A percentile compares a stretch with the other conserved stretches of the same genome.
Conservation (phyloP, 2,329 filamentous ascomycete species). For the Neophaeococcomyces aloes region DNA sequence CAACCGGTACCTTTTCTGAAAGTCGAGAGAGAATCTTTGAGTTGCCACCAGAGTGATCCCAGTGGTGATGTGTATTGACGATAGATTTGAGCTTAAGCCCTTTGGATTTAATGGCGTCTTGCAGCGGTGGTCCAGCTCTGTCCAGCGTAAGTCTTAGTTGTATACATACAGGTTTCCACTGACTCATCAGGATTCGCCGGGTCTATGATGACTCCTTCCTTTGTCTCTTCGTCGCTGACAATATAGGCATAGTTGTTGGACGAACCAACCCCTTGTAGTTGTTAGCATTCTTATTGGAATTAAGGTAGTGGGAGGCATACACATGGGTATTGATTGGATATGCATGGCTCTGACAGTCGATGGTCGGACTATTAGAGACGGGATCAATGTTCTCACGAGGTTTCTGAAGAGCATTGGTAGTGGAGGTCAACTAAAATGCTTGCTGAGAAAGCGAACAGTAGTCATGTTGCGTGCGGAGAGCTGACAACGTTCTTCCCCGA, state of each 20-base stretch:
- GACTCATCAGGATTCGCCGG: constrained; percentile 43
- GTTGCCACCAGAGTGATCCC: constrained; percentile 92
- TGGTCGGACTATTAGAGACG: not conserved
- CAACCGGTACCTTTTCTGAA: constrained; percentile 57
- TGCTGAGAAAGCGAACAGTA: not conserved
- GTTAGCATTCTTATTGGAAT: not conserved
- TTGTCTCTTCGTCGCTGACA: constrained; percentile 39
- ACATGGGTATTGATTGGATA: constrained; percentile 45
- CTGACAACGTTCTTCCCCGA: not conserved
- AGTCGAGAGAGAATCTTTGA: constrained; percentile 53
- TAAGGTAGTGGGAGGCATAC: constrained; percentile 27
- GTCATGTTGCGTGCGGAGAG: constrained; percentile 3
- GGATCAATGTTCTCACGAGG: constrained; percentile 2
- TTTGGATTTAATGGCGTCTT: constrained; percentile 59
- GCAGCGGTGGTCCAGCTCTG: constrained; percentile 46
- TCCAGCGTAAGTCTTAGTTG: not conserved
- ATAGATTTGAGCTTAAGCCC: constrained; percentile 78
- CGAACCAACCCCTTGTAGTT: constrained; percentile 25
- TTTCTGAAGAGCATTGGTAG: constrained; percentile 2
- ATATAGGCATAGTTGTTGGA: constrained; percentile 44
- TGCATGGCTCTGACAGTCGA: constrained; percentile 32
- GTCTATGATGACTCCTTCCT: constrained; percentile 42
- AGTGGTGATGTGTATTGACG: constrained; percentile 94
- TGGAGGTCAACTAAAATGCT: not conserved
- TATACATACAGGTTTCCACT: constrained; percentile 14